Base-by-base conservation (phyloP, 352 stramenopile genomes). In the Phytopythium cucurbitacearum region DNA sequence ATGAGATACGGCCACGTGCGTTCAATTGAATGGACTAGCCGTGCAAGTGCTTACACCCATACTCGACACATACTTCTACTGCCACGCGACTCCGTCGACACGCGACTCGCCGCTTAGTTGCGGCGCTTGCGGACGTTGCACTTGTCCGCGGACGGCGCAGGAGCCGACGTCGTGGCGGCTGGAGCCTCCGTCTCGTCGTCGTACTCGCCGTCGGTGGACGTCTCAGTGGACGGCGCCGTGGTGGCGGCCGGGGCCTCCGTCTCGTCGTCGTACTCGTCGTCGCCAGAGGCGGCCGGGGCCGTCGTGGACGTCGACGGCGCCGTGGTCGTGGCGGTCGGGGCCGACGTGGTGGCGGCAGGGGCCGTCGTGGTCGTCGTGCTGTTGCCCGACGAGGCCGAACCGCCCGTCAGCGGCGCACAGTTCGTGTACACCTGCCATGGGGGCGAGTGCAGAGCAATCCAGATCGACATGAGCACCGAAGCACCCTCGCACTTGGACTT, bases 351-450 rank as follows among this genome's bases (percentile, higher is more conserved):
- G 33, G 52, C 7, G 36, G 50, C 38, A 2, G 21, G 21, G 21
- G 21, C 21, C 1, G 59, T 37, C 32, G 45, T 13, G 3, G 48
- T 13, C 39, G 37, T 4, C 6, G 48, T 38, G 37, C n/a, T 6
- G n/a, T 33, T 53, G 34, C 33, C 11, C 46, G 46, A 15, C 3
- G 50, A 44, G 28, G 51, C 10, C 6, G 39, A 37, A 12, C 16
- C 42, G 28, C 42, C 52, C 47, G 41, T 39, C 34, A 58, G 41
- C 12, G 11, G n/a, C 38, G 62, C 60, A 28, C 58, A 74, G 62
- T 74, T 70, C 39, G 62, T 65, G 57, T 76, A 69, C 4, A 65
- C 51, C 53, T 76, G 67, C 67, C 63, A 76, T 3, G 47, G 21
- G 3, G 48, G 32, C 10, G 61, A 48, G 42, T 76, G 67, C 46